phyloP scores from a whole-genome alignment of 768 basidiomycete genomes.

The Infundibulicybe gibba region DNA sequence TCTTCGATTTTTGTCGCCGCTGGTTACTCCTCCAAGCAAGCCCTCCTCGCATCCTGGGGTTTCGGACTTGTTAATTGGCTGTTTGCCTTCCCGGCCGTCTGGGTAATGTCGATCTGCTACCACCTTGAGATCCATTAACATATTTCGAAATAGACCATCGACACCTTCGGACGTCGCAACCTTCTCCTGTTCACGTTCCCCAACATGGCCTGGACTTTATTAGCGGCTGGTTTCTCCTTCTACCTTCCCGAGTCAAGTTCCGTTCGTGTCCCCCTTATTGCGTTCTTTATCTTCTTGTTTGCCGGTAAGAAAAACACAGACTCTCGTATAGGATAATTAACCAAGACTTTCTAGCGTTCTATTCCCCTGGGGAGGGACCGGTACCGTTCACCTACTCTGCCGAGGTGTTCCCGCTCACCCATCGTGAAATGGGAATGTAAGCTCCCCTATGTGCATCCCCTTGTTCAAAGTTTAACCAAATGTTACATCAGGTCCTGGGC shows the following conservation, averaged over 20 bases:
- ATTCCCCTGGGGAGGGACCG: slow-evolving; percentile 85
- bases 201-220: slow-evolving; percentile 71
- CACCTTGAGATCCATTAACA: slow-evolving; percentile 7
- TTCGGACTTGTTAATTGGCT: slow-evolving; percentile 66
- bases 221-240: slow-evolving; percentile 73
- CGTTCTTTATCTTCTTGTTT: slow-evolving; percentile 40
- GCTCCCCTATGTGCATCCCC: slow-evolving; percentile 18
- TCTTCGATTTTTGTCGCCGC: slow-evolving; percentile 67
- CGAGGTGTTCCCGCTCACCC: slow-evolving; percentile 84
- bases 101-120: slow-evolving; percentile 26
- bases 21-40: slow-evolving; percentile 47
- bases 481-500: slow-evolving; percentile 46
- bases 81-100: slow-evolving; percentile 65
- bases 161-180: slow-evolving; percentile 74
- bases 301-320: slow-evolving; percentile 22
- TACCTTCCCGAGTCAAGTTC: slow-evolving; percentile 31
- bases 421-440: slow-evolving; percentile 63
- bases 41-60: slow-evolving; percentile 63
- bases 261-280: slow-evolving; percentile 40
- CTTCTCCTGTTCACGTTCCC: slow-evolving; percentile 78
- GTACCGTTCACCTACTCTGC: slow-evolving; percentile 91
- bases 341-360: slow-evolving; percentile 40
- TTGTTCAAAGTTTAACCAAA: slow-evolving; percentile 15
- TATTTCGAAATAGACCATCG: slow-evolving; percentile 43
- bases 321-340: not conserved